These are phyloP conservation scores for Paramecium sexaurelia DNA, from an alignment of 73 alveolate genomes.

Conservation along the genomic window DNA sequence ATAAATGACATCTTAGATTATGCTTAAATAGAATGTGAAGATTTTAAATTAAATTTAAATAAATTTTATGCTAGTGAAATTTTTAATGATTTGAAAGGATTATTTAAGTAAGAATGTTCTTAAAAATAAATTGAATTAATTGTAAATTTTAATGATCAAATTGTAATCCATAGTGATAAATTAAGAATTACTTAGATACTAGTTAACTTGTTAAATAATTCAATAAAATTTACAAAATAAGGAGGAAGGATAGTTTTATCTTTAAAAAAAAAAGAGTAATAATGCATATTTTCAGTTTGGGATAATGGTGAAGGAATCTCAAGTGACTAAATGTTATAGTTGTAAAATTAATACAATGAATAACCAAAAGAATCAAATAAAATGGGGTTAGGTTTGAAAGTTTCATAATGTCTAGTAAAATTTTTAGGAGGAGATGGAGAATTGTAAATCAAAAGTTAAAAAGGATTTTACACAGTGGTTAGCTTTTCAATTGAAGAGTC, in stretches of 20 bases:
- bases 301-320: slow-evolving; percentile 44
- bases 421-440: slow-evolving; percentile 33
- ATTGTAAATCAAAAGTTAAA: background rate
- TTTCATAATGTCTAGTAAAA: background rate
- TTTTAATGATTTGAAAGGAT: slow-evolving; percentile 12
- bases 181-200: background rate
- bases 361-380: background rate
- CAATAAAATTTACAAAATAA: slow-evolving; percentile 41
- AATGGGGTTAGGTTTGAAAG: slow-evolving; percentile 47
- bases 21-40: slow-evolving; percentile 50
- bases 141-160: background rate
- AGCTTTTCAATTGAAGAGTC: slow-evolving; percentile 4
- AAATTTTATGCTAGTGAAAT: background rate
- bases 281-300: background rate
- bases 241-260: background rate
- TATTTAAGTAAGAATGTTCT: background rate
- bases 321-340: background rate
- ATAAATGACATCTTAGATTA: slow-evolving; percentile 63
- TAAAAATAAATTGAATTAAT: slow-evolving; percentile 44
- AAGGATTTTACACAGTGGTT: background rate
- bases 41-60: slow-evolving; percentile 8
- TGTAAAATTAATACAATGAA: background rate
- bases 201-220: slow-evolving; percentile 19
- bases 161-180: background rate
- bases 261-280: background rate